Conservation (phyloP, 352 stramenopile species). For the Pythium dissotocum region DNA sequence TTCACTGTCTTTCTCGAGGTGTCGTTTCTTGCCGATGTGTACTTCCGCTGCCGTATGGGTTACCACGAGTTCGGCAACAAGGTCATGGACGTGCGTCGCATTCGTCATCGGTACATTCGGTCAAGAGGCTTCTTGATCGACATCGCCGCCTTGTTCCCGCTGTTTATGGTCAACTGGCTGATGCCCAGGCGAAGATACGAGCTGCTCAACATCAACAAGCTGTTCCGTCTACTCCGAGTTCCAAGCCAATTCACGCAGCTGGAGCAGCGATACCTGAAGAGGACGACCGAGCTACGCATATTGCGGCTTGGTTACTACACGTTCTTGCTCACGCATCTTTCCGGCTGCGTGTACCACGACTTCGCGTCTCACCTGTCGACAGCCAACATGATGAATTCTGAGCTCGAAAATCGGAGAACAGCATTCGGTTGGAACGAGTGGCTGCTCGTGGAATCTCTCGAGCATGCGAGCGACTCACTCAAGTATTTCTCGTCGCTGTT, state of each 20-base stretch:
- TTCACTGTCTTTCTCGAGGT: constrained; percentile 42
- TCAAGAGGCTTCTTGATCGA: constrained; percentile 44
- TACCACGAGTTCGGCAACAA: constrained; percentile 61
- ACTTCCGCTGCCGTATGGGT: constrained; percentile 37
- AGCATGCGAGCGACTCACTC: constrained; percentile 19
- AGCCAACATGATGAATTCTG: constrained; percentile 29
- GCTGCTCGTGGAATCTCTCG: constrained; percentile 30
- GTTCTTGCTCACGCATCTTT: constrained; percentile 45
- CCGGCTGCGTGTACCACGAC: constrained; percentile 53
- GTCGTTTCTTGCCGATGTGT: constrained; percentile 45
- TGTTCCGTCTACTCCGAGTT: constrained; percentile 49
- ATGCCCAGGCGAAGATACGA: constrained; percentile 31
- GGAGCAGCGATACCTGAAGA: constrained; percentile 46
- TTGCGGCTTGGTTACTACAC: constrained; percentile 57
- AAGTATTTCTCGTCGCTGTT: constrained; percentile 42
- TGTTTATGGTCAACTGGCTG: constrained; percentile 46
- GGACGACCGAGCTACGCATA: constrained; percentile 44
- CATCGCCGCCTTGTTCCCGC: constrained; percentile 37
- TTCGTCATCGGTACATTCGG: constrained; percentile 39
- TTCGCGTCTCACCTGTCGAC: constrained; percentile 45
- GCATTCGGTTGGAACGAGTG: constrained; percentile 51
- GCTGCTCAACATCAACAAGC: constrained; percentile 60
- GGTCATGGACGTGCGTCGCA: constrained; percentile 41
- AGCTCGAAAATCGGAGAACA: constrained; percentile 11
- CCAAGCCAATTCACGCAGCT: constrained; percentile 43